Evolutionary conservation across 78 protist species (phyloP), one percentile per base, ranked within the genome.

Genomic region (Dictyostelium capitatum): DNA sequence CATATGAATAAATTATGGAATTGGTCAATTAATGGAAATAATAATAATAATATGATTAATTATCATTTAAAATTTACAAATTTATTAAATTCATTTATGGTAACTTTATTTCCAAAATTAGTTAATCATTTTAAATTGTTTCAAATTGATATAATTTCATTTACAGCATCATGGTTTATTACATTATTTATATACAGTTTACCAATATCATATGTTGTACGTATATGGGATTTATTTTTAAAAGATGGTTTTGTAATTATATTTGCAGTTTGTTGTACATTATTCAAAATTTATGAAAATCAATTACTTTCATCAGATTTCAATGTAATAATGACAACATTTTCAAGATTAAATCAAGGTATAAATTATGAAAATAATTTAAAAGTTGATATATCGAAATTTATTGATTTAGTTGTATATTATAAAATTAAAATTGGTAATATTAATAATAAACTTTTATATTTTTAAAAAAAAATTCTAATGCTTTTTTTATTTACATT

Each of bases 161-260:
- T 50, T n/a, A 53, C 84, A n/a, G 64, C 90, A 7, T 89, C 81
- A 51, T 91, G 95, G 95, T 91, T 91, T 56, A 81, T 91, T 47
- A 81, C 90, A 43, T 30, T 80, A 19, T 82, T 91, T 7, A 80
- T 83, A 28, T 83, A 91, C 43, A 78, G 57, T 80, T 59, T 95
- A 25, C 97, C 97, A 20, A 91, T 96, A 74, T 57, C 81, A n/a
- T 14, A 81, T 50, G 81, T 73, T 20, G 83, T 96, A 10, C 89
- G 97, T 72, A 73, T 96, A 6, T 96, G 97, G 97, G 97, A 96
- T 79, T 43, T 85, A 6, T 96, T 91, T 78, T 15, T 96, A 3
- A 80, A 92, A 17, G 96, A 96, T 32, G 97, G 96, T 51, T 30
- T 80, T 19, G 56, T 83, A 25, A 28, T 91, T 6, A 82, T 91